Percentiles rank a stretch among this genome's conserved stretches.
Conservation (phyloP, 352 stramenopile genomes). For the Globisporangium irregulare region DNA sequence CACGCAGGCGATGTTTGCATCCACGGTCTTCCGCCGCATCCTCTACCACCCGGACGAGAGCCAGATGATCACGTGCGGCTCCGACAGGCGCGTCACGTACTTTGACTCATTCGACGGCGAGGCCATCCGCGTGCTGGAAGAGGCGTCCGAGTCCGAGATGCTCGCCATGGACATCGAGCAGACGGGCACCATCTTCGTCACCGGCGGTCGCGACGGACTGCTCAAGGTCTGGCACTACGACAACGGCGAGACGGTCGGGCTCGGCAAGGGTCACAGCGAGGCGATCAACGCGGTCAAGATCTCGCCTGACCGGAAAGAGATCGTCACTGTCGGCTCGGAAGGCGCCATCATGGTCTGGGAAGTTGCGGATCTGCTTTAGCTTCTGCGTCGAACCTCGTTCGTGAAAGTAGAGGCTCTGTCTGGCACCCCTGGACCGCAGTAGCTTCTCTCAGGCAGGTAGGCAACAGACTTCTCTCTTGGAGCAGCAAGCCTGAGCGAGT, state of each 20-base stretch:
- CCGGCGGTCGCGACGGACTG: conserved; percentile 86
- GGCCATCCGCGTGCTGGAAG: conserved; percentile 93
- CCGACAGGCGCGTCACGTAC: conserved; percentile 95
- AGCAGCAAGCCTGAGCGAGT: background rate
- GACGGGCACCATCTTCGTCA: conserved; percentile 89
- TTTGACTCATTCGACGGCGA: conserved; percentile 95
- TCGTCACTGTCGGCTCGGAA: conserved; percentile 93
- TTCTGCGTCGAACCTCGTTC: background rate
- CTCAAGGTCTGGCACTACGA: conserved; percentile 97
- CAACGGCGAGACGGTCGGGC: conserved; percentile 87
- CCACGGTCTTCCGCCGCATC: conserved; percentile 92
- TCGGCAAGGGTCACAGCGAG: conserved; percentile 92
- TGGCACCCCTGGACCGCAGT: background rate
- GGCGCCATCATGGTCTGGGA: conserved; percentile 97
- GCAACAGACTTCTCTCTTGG: background rate
- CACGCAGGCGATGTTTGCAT: conserved; percentile 94
- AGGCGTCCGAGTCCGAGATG: conserved; percentile 88
- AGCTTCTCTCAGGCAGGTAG: background rate
- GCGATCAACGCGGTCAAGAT: conserved; percentile 92
- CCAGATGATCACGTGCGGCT: conserved; percentile 95
- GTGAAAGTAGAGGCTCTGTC: background rate
- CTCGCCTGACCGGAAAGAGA: conserved; percentile 88
- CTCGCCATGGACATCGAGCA: conserved; percentile 92
- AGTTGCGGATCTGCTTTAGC: conserved; percentile 51
- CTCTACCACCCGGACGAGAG: conserved; percentile 96